phyloP scores from a whole-genome alignment of 2,329 filamentous ascomycete species.

The Seiridium cupressi region DNA sequence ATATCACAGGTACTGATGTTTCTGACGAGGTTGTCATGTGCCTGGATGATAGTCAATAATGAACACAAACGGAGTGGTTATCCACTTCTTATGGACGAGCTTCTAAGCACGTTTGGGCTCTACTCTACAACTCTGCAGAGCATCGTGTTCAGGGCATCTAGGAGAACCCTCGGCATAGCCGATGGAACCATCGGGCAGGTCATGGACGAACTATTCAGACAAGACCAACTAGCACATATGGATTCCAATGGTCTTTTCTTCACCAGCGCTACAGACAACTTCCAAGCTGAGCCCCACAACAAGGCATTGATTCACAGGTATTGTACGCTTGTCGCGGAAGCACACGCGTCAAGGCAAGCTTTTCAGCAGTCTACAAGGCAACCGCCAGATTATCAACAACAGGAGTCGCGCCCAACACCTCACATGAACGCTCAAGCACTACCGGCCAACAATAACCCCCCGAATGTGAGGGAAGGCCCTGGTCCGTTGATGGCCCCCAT shows the following conservation, averaged over 20 bases:
- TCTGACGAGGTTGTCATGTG: conserved; percentile 38
- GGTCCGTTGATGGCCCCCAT: neutral
- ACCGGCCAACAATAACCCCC: neutral
- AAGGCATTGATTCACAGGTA: conserved; percentile 16
- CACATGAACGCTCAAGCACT: neutral
- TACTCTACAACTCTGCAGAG: conserved; percentile 50
- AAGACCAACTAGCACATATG: conserved; percentile 31
- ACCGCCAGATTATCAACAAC: neutral
- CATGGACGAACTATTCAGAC: conserved; percentile 34
- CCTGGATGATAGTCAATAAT: conserved; percentile 35
- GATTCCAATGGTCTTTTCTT: conserved; percentile 16
- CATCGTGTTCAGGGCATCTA: conserved; percentile 50
- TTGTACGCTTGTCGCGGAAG: neutral
- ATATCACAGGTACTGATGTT: conserved; percentile 39
- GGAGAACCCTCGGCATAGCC: conserved; percentile 42
- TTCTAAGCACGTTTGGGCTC: conserved; percentile 45
- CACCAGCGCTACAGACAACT: neutral
- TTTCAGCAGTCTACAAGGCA: neutral
- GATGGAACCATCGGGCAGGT: conserved; percentile 30
- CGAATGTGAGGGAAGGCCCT: neutral
- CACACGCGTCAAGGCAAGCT: neutral
- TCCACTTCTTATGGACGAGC: conserved; percentile 57
- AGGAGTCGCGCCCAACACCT: neutral
- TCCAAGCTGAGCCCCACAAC: conserved; percentile 17
- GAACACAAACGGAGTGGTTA: conserved; percentile 37